Percentiles rank a stretch among this genome's conserved stretches.
phyloP scores from a whole-genome alignment of 169 alveolate genomes.

The Cryptosporidium felis region DNA sequence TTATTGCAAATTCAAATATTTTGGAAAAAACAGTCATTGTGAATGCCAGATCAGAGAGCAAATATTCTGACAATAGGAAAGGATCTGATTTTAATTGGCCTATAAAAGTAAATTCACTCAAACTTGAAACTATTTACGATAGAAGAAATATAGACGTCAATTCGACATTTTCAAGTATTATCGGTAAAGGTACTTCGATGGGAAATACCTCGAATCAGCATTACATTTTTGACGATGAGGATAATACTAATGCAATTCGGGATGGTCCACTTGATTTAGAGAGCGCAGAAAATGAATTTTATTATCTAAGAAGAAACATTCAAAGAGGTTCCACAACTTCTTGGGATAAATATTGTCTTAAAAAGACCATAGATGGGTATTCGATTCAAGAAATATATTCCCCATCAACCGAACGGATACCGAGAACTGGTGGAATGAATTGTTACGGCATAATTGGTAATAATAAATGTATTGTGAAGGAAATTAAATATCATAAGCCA shows the following conservation, averaged over 20 bases:
- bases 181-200: neutral
- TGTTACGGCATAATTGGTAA: too few relatives aligned
- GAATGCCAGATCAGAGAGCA: too few relatives aligned
- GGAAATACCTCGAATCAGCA: neutral
- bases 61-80: too few relatives aligned
- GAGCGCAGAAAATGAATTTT: constrained; percentile 57
- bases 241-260: neutral
- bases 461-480: neutral
- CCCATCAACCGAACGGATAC: neutral
- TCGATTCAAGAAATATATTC: too few relatives aligned
- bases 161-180: neutral
- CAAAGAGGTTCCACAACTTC: constrained; percentile 22
- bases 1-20: too few relatives aligned
- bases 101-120: too few relatives aligned
- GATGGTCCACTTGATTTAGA: constrained; percentile 37
- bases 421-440: neutral
- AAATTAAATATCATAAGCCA: constrained; percentile 28
- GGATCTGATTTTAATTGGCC: too few relatives aligned
- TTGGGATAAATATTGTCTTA: neutral
- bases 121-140: too few relatives aligned
- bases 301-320: neutral
- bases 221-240: constrained; percentile 51
- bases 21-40: too few relatives aligned
- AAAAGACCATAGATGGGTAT: too few relatives aligned
- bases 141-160: too few relatives aligned